Conservation (phyloP, 345 rosid species). For the Clarkia xantiana region DNA sequence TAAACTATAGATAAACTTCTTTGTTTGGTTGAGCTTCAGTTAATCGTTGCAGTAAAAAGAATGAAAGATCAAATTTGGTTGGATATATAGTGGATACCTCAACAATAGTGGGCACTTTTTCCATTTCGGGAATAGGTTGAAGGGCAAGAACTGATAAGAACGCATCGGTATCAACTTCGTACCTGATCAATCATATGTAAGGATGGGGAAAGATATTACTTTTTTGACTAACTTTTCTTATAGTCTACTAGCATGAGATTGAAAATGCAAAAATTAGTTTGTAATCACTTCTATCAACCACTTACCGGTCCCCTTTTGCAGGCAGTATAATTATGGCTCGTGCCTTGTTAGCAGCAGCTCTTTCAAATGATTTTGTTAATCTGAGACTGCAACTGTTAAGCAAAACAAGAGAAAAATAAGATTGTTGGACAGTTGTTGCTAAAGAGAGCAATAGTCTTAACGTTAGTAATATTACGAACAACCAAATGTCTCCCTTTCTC, state of each 20-base stretch:
- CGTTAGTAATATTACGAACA: no score
- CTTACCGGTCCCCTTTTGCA: conserved; percentile 70
- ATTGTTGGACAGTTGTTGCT: neutral
- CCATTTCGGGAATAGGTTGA: conserved; percentile 65
- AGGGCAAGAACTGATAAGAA: conserved; percentile 89
- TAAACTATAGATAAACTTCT: neutral
- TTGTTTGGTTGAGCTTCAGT: no score
- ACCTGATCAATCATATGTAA: conserved; percentile 40
- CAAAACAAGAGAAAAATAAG: conserved; percentile 10
- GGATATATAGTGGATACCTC: conserved; percentile 34
- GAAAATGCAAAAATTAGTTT: neutral
- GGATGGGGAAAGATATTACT: neutral
- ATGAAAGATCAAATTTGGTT: no score
- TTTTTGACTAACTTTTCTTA: no score
- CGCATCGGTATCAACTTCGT: conserved; percentile 84
- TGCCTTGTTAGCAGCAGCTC: conserved; percentile 79
- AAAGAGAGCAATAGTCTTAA: no score
- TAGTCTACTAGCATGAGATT: neutral
- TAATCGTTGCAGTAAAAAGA: no score
- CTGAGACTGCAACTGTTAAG: conserved; percentile 82
- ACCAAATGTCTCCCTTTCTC: neutral
- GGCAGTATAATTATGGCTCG: conserved; percentile 87
- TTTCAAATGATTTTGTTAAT: conserved; percentile 77
- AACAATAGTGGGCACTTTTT: conserved; percentile 75
- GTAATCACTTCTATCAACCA: conserved; percentile 4